phyloP scores from a whole-genome alignment of 139 green algal genomes.

The Closterium sp. region DNA sequence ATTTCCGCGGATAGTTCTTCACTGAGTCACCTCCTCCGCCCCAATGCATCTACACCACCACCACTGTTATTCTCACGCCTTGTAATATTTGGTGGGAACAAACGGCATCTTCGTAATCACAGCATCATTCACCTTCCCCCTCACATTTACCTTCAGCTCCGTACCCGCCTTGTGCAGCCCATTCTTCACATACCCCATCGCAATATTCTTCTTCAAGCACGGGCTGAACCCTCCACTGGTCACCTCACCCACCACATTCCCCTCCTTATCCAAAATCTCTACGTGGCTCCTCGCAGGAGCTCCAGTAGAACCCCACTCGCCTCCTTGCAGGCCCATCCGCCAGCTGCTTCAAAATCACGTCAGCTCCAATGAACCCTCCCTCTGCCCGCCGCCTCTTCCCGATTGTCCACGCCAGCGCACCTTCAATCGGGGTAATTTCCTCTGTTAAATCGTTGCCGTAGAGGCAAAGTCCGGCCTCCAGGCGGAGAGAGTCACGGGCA shows the following conservation, averaged over 20 bases:
- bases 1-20: no score
- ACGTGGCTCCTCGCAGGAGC: slow-evolving; percentile 82
- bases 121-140: slow-evolving; percentile 82
- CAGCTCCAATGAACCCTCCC: slow-evolving; percentile 91
- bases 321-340: slow-evolving; percentile 76
- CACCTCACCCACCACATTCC: slow-evolving; percentile 79
- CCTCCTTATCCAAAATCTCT: slow-evolving; percentile 74
- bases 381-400: slow-evolving; percentile 81
- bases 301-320: slow-evolving; percentile 86
- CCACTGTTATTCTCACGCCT: slow-evolving; percentile 1
- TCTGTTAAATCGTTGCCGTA: slow-evolving; percentile 98
- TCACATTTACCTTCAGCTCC: slow-evolving; percentile 86
- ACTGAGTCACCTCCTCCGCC: no score
- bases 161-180: slow-evolving; percentile 88
- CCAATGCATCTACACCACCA: no score
- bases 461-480: slow-evolving; percentile 97
- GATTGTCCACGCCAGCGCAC: slow-evolving; percentile 95
- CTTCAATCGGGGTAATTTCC: slow-evolving; percentile 90
- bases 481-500: slow-evolving; percentile 86
- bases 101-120: slow-evolving; percentile 98
- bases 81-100: slow-evolving; percentile 90
- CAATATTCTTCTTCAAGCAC: slow-evolving; percentile 95
- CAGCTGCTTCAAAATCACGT: slow-evolving; percentile 94
- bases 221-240: slow-evolving; percentile 91
- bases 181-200: slow-evolving; percentile 97